phyloP scores from a whole-genome alignment of 106 monocot species.

The Acanthochlamys bracteata region DNA sequence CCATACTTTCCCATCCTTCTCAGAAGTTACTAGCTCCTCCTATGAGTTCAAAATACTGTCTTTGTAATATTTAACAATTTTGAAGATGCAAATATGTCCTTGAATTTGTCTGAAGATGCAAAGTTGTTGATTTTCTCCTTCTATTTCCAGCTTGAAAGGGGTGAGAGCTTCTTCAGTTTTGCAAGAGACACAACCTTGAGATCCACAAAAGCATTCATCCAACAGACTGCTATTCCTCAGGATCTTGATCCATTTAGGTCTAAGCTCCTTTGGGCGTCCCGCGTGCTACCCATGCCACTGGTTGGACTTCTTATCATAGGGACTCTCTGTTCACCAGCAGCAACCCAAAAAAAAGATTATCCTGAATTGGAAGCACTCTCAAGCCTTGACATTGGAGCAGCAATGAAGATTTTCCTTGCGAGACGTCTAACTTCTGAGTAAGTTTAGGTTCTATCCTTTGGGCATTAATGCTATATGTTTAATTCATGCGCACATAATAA shows the following conservation, averaged over 20 bases:
- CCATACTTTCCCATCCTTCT: too few relatives aligned
- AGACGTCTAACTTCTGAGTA: slow-evolving; percentile 79
- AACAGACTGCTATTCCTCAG: slow-evolving; percentile 40
- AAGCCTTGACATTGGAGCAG: slow-evolving; percentile 77
- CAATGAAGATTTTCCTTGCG: slow-evolving; percentile 84
- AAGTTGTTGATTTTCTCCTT: slow-evolving; percentile 5
- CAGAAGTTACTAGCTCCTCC: too few relatives aligned
- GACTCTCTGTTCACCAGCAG: slow-evolving; percentile 51
- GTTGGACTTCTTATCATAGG: slow-evolving; percentile 73
- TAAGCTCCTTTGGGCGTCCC: slow-evolving; percentile 70
- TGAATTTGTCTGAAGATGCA: too few relatives aligned
- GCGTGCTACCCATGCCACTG: slow-evolving; percentile 92
- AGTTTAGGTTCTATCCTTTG: slow-evolving; percentile 3
- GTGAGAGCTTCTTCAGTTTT: slow-evolving; percentile 83
- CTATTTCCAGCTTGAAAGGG: slow-evolving; percentile 64
- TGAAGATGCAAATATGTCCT: too few relatives aligned
- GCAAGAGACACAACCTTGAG: slow-evolving; percentile 72
- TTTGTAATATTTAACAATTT: too few relatives aligned
- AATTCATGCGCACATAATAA: too few relatives aligned
- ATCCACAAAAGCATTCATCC: slow-evolving; percentile 69
- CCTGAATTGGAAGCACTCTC: slow-evolving; percentile 70
- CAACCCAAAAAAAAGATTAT: slow-evolving; percentile 26
- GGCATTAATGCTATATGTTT: too few relatives aligned
- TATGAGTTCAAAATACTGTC: too few relatives aligned
- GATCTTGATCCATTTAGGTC: slow-evolving; percentile 80